Evolutionary conservation across 352 stramenopile species (phyloP), one percentile per base, ranked within the genome.

Genomic region (Phytopythium kandeliae): DNA sequence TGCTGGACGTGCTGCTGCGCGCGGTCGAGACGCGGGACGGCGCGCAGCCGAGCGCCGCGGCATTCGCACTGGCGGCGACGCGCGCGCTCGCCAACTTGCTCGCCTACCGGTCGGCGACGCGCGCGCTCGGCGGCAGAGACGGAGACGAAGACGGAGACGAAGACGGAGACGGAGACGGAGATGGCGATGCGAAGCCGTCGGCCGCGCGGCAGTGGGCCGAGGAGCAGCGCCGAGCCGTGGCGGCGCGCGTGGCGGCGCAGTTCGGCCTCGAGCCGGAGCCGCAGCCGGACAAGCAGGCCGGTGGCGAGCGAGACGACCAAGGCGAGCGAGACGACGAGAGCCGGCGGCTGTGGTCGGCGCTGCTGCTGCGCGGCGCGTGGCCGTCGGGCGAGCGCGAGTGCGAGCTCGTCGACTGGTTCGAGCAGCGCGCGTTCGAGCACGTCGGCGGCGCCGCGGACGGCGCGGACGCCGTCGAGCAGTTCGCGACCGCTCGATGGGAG

Each of bases 341-440:
- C 13, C 8, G 22, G 10, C 13, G n/a, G 13, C 74, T 59, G 35
- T 89, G 75, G 74, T 51, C 60, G 11, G 47, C 50, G 19, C 64
- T 92, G 38, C 64, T 92, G 36, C 55, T 60, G 10, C 67, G 58
- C 12, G 78, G 80, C 6, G n/a, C 48, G 2, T 89, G 78, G 78
- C 24, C 51, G 66, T 19, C 22, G 4, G 21, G 30, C 10, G 21
- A 45, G 2, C 51, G 70, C 42, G 53, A 51, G 31, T 16, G 25
- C 24, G 22, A 6, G n/a, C 51, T 88, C 11, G 43, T 87, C 42
- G 55, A 46, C 35, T 92, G 78, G 78, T 88, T 87, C 50, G 62
- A 63, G 16, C 54, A 61, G 2, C 48, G 74, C 30, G 72, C 65
- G 16, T 92, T 78, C 54, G 56, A 48, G 17, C n/a, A n/a, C 63